Percentiles rank a stretch among this genome's conserved stretches.
Conservation (phyloP, 768 basidiomycete genomes). For the Boletus tylopilopsis region DNA sequence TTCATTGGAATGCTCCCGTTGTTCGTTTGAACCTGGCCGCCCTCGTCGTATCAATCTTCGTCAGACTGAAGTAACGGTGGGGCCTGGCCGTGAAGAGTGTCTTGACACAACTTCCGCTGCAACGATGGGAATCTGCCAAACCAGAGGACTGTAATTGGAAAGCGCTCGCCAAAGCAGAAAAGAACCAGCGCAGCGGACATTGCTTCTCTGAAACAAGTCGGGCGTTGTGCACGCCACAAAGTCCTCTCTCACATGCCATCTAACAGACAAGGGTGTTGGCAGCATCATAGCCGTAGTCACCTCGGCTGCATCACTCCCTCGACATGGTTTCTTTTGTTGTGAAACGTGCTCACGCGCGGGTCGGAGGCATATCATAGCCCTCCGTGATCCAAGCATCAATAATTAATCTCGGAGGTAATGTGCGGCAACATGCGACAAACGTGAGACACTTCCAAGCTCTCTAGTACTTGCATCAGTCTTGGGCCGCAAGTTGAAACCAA, state of each 20-base stretch:
- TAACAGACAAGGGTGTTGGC: neutral
- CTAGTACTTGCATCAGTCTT: too few relatives aligned
- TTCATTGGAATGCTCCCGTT: neutral
- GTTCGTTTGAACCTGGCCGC: too few relatives aligned
- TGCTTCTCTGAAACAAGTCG: neutral
- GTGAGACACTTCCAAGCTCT: neutral
- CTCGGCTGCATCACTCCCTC: too few relatives aligned
- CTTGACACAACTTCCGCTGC: too few relatives aligned
- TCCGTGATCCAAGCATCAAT: neutral
- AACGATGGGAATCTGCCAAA: too few relatives aligned
- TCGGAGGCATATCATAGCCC: neutral
- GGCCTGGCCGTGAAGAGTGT: too few relatives aligned
- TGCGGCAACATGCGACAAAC: neutral
- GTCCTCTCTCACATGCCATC: neutral
- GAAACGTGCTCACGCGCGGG: neutral
- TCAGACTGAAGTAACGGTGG: too few relatives aligned
- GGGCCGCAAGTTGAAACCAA: neutral
- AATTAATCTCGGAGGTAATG: constrained; percentile 2
- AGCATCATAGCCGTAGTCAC: neutral
- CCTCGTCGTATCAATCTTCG: too few relatives aligned
- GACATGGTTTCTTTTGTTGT: too few relatives aligned
- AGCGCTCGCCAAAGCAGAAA: neutral
- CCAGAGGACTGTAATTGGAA: neutral
- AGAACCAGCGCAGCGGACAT: neutral
- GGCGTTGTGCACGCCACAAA: neutral